Base-by-base conservation (phyloP, 1,139 yeast species). In the Saccharomyces pastorianus region DNA sequence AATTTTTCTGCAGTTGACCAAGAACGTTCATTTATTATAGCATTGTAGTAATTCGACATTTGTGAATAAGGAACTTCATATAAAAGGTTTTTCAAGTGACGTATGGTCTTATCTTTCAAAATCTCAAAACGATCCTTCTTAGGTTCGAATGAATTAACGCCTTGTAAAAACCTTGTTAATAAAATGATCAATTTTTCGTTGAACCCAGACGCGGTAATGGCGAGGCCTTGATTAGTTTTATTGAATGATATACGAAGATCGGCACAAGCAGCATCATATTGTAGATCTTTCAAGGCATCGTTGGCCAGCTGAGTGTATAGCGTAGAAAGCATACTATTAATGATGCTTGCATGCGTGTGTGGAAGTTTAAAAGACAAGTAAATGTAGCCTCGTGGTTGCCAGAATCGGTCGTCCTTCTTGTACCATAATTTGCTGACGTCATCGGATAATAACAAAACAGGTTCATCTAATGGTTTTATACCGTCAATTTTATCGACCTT, bases 371-470 rank as follows among this genome's bases (percentile, higher is more conserved):
- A 75, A 49, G 80, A 76, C 51, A 88, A 70, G 51, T 81, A 81
- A 32, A 89, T 80, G 50, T 81, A 76, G 0, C 95, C 95, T 70
- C 91, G 88, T 49, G 99, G 99, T 17, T 88, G 86, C 76, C 87
- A 82, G 66, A 93, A 88, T 50, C 85, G 82, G 61, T 93, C 96
- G 71, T 93, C 97, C 64, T 86, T 86, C 68, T 91, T 93, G 70
- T 78, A 89, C 99, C 99, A 93, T 41, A 89, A 74, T 62, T 76
- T 81, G 44, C 76, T 65, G 49, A 66, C 70, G 0, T 72, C 66
- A 49, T 73, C 72, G 29, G 74, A 68, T 56, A 73, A 70, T 52
- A 84, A 65, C 48, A 85, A 68, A 17, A 71, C 64, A 3, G 90
- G 90, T 49, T 74, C 73, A 53, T 71, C 73, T 23, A 70, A 58